Base-by-base conservation (phyloP, 2,329 filamentous ascomycete species). In the Colletotrichum viniferum region DNA sequence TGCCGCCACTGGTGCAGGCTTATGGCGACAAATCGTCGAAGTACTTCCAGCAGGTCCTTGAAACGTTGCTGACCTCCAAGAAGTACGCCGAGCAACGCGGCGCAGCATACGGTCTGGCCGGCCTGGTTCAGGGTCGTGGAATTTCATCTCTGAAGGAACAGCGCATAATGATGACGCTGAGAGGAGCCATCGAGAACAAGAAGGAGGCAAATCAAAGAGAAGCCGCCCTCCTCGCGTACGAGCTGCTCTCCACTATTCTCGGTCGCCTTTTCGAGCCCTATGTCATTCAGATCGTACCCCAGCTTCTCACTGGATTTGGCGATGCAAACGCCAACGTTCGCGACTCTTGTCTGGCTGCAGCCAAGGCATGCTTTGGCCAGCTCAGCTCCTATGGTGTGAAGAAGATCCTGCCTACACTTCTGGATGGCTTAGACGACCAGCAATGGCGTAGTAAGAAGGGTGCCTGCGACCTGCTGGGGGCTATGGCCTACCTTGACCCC, bases 361-460 rank as follows among this genome's bases (percentile, higher is more conserved):
- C 97, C 65, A 98, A 98, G 86, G 94, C 96, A 13, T 98, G 95
- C 84, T 99, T 99, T 84, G 93, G 95, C 7, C 96, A 93, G 79
- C 87, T 99, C 71, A 98, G 96, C 85, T 98, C 97, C 0, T 99
- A 95, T 80, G 97, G 97, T 83, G 97, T 99, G 74, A 98, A 98
- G 86, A 91, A 97, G 81, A 96, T 99, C 77, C 88, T 99, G 78
- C 97, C 97, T 5, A 98, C 95, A 14, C 90, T 99, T 9, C 90
- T 99, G 4, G 93, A 97, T 78, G 97, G 97, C 73, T 91, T 99
- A 12, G 96, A 98, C 78, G 97, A 99, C 78, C 92, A 95, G 69
- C 96, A 98, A 84, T 99, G 97, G 97, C 94, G 97, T 81, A 98
- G 96, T 86, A 98, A 99, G 86, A 98, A 98, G 87, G 97, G 97